These are phyloP conservation scores for Trypanosoma melophagium DNA, from an alignment of 208 protist genomes.

Conservation along the genomic window DNA sequence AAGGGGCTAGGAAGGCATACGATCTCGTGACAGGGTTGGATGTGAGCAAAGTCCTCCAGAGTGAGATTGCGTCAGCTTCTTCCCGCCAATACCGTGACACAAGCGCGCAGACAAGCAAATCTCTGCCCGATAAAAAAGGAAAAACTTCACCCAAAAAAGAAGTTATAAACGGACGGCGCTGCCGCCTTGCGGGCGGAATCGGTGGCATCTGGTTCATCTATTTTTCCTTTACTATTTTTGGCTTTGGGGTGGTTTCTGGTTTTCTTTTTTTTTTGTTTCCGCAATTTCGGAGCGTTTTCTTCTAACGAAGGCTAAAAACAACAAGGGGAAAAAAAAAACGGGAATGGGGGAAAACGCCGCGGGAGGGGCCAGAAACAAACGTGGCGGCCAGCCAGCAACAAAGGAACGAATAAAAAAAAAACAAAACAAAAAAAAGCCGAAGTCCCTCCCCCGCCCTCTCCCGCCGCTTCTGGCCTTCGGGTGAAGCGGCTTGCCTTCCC, in stretches of 20 bases:
- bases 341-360: too few relatives aligned
- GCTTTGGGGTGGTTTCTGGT: conserved; percentile 4
- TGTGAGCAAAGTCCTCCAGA: conserved; percentile 18
- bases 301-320: too few relatives aligned
- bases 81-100: conserved; percentile 23
- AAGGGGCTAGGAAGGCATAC: conserved; percentile 1
- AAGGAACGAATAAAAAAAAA: too few relatives aligned
- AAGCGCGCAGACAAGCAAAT: conserved; percentile 17
- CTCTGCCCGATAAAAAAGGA: conserved; percentile 20
- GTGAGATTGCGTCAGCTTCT: conserved; percentile 15
- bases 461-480: too few relatives aligned
- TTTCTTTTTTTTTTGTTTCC: conserved; percentile 17
- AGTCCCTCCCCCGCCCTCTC: too few relatives aligned
- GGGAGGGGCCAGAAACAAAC: too few relatives aligned
- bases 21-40: conserved; percentile 3
- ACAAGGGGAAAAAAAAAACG: too few relatives aligned
- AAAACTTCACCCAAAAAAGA: conserved; percentile 19
- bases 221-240: conserved; percentile 1
- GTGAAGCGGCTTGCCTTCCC: too few relatives aligned
- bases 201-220: background rate
- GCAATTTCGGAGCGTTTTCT: too few relatives aligned
- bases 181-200: conserved; percentile 10
- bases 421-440: too few relatives aligned
- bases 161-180: conserved; percentile 22
- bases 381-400: too few relatives aligned